phyloP scores from a whole-genome alignment of 2,329 filamentous ascomycete species.

The Calonectria pauciramosa region DNA sequence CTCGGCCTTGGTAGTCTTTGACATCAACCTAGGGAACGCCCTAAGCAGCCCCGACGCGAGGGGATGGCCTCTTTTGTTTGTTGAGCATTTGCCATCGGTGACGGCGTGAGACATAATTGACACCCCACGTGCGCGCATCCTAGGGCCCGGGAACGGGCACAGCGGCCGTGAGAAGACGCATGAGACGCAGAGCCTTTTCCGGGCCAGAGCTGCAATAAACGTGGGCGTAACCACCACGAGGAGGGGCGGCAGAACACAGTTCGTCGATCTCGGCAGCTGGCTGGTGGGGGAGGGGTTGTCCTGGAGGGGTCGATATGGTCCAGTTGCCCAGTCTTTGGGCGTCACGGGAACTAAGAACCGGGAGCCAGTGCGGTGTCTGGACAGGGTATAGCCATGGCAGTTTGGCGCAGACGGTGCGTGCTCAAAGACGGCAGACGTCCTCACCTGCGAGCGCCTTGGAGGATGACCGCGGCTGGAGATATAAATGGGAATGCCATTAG shows the following conservation, averaged over 20 bases:
- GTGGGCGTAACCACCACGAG: constrained; percentile 47
- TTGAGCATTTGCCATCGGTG: constrained; percentile 18
- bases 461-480: not conserved
- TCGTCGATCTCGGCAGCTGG: constrained; percentile 42
- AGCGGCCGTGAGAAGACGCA: constrained; percentile 26
- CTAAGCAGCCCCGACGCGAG: constrained; percentile 22
- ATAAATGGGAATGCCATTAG: constrained; percentile 8
- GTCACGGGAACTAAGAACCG: constrained; percentile 24
- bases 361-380: constrained; percentile 29
- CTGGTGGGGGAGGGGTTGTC: constrained; percentile 44
- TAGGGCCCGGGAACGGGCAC: constrained; percentile 34
- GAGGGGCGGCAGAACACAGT: constrained; percentile 46
- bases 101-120: constrained; percentile 27
- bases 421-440: not conserved
- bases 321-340: constrained; percentile 23
- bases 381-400: not conserved
- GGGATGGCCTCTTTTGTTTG: constrained; percentile 43
- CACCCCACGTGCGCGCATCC: constrained; percentile 44
- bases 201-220: constrained; percentile 42
- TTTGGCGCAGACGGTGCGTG: not conserved
- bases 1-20: not conserved
- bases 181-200: constrained; percentile 30
- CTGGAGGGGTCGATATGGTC: constrained; percentile 45
- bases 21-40: not conserved
- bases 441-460: not conserved